These are phyloP conservation scores for Macrotyloma uniflorum DNA, from an alignment of 306 rosid species.

Conservation along the genomic window DNA sequence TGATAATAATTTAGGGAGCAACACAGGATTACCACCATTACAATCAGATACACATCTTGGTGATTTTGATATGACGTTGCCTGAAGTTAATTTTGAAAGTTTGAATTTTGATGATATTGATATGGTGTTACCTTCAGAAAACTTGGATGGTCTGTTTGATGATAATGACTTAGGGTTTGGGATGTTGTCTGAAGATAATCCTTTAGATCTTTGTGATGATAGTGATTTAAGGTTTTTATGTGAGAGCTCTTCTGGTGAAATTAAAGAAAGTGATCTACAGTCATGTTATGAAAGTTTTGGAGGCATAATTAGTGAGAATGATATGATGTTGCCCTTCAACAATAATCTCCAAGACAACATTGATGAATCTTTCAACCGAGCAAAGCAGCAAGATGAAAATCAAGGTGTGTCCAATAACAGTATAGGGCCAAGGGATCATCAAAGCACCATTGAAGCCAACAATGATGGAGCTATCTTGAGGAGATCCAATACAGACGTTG, in stretches of 20 bases:
- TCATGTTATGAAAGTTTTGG: not conserved
- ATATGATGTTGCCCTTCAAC: not conserved
- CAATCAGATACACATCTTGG: not conserved
- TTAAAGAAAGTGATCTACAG: not conserved
- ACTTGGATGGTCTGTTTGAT: not conserved
- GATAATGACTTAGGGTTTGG: not conserved
- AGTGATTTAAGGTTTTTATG: not conserved
- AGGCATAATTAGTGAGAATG: not conserved
- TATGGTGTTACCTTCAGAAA: not conserved
- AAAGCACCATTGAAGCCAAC: not conserved
- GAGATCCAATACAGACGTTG: not conserved
- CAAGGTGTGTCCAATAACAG: not conserved
- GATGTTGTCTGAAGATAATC: not conserved
- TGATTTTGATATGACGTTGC: not conserved
- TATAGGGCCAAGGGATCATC: not conserved
- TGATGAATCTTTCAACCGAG: not conserved
- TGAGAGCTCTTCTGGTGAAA: not conserved
- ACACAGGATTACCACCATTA: not conserved
- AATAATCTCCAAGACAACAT: not conserved
- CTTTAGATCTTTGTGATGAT: not conserved
- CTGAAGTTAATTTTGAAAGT: not conserved
- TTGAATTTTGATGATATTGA: no score
- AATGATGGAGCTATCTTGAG: not conserved
- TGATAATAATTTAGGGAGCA: not conserved
- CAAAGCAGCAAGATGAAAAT: not conserved